phyloP scores from a whole-genome alignment of 1,284 basidiomycete species.

The Cystobasidium sp. region DNA sequence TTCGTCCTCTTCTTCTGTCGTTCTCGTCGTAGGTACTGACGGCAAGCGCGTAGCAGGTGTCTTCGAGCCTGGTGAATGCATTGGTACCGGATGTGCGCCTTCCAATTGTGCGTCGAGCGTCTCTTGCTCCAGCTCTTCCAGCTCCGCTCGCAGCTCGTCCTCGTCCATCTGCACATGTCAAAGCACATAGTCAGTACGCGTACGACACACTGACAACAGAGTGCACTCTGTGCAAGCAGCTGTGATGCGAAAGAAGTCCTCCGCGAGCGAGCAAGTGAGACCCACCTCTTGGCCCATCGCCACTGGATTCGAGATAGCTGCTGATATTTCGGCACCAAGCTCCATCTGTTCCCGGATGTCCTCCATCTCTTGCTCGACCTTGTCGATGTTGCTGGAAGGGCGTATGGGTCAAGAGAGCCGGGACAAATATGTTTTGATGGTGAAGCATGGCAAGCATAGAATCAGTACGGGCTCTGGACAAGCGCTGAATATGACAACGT shows the following conservation, averaged over 20 bases:
- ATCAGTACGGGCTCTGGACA: conserved; percentile 36
- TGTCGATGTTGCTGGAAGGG: conserved; percentile 74
- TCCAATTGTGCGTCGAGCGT: conserved; percentile 84
- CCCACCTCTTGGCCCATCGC: conserved; percentile 66
- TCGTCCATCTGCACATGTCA: conserved; percentile 57
- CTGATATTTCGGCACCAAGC: conserved; percentile 91
- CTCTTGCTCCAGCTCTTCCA: conserved; percentile 90
- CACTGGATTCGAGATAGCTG: conserved; percentile 84
- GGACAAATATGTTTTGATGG: not conserved
- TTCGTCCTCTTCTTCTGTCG: conserved; percentile 83
- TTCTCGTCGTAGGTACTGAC: conserved; percentile 53
- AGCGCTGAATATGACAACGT: conserved; percentile 49
- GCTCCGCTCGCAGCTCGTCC: conserved; percentile 81
- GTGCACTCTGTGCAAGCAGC: not conserved
- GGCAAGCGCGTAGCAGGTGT: conserved; percentile 15
- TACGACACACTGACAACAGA: conserved; percentile 69
- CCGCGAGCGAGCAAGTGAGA: not conserved
- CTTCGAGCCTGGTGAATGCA: conserved; percentile 70
- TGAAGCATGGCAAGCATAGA: not conserved
- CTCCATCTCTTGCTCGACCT: conserved; percentile 91
- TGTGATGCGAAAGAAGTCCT: not conserved
- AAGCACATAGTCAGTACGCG: conserved; percentile 45
- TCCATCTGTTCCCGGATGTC: conserved; percentile 90
- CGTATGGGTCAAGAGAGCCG: not conserved
- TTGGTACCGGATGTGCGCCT: conserved; percentile 86